Evolutionary conservation across 1,284 basidiomycete genomes (phyloP).

Genomic region (Stygiomarasmius scandens): DNA sequence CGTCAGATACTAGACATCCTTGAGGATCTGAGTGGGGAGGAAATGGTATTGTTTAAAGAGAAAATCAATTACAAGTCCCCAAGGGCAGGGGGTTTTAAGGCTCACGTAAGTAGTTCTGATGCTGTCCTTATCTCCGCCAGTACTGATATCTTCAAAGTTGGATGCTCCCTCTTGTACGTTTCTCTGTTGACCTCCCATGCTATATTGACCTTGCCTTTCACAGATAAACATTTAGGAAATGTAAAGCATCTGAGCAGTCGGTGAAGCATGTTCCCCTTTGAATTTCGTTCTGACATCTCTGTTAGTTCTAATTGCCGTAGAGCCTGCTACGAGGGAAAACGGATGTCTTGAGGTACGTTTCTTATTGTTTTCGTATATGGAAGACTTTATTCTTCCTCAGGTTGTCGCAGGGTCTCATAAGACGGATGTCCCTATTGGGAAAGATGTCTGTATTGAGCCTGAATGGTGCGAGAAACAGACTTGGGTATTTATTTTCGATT

Average conservation of each 20-base stretch:
- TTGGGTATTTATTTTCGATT: no score
- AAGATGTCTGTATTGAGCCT: not conserved
- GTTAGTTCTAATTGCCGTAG: not conserved
- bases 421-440: not conserved
- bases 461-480: conserved; percentile 1
- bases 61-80: conserved; percentile 24
- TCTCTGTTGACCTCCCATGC: no score
- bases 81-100: conserved; percentile 18
- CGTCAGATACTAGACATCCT: conserved; percentile 10
- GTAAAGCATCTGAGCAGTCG: conserved; percentile 1
- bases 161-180: not conserved
- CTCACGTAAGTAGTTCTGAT: conserved; percentile 16
- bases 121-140: not conserved
- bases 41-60: conserved; percentile 24
- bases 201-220: no score
- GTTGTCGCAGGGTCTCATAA: not conserved
- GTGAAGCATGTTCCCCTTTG: not conserved
- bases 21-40: conserved; percentile 16
- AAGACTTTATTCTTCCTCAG: not conserved
- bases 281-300: not conserved
- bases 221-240: not conserved
- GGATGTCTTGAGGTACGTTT: not conserved
- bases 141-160: not conserved
- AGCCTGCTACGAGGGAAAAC: conserved; percentile 1
- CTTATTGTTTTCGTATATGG: not conserved